Base-by-base conservation (phyloP, 305 asterid genomes). In the Vinca major region DNA sequence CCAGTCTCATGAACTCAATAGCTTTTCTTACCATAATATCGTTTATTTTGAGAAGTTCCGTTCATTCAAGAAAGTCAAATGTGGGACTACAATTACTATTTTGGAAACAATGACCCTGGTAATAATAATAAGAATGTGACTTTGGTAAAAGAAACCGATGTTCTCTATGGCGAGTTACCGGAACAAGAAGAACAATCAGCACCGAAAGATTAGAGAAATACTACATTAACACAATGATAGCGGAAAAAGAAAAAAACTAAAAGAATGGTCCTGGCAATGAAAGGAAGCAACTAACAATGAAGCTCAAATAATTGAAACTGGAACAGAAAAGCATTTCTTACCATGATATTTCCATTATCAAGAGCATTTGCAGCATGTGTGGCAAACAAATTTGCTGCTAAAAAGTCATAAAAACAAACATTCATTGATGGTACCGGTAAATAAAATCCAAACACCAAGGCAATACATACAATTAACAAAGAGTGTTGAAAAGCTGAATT, bases 341-440 rank as follows among this genome's bases (percentile, higher is more conserved):
- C 96, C 83, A 44, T 63, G 57, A 85, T 36, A 70, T 36, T 74
- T 53, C 82, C 87, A 81, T 72, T 73, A 65, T 75, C 75, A 53
- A 68, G 64, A 77, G 89, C 93, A 80, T 78, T 77, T 62, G 86
- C 85, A 68, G 75, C 65, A 40, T 80, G 80, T 67, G 83, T 67
- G 16, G 75, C 77, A 55, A 80, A 63, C 79, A 85, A 76, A 78
- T 78, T 81, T 65, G 80, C 77, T 64, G 81, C 88, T 74, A 69
- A 71, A 79, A 73, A 60, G 78, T 67, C 72, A 54, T 61, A 67
- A 56, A 19, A 62, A 4, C 54, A 40, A 53, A 70, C 1, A 41
- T 70, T 21, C 63, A 39, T 63, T 63, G 47, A 48, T 54, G 36
- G 37, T 50, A 47, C 56, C 4, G 66, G 45, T 45, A 36, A 67